Conservation (phyloP, 768 basidiomycete genomes). For the Tricholoma sp. region DNA sequence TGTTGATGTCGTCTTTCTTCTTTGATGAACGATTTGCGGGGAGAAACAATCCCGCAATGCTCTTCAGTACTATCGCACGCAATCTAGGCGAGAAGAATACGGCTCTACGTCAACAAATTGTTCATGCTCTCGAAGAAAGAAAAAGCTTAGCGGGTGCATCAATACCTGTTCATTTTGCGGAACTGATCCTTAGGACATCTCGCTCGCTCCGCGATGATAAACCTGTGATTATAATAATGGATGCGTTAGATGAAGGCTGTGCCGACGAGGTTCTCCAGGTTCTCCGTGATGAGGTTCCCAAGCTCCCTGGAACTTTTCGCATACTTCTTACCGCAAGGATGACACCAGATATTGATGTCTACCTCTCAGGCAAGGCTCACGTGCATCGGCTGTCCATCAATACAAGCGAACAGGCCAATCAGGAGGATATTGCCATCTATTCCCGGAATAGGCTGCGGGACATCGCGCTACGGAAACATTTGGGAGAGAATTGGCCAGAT, state of each 20-base stretch:
- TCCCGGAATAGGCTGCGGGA: slow-evolving; percentile 7
- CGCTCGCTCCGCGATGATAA: not conserved
- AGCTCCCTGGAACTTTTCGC: slow-evolving; percentile 12
- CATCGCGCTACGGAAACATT: slow-evolving; percentile 3
- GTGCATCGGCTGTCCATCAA: slow-evolving; percentile 3
- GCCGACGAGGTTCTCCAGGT: slow-evolving; percentile 11
- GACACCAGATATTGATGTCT: slow-evolving; percentile 3
- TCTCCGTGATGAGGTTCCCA: slow-evolving; percentile 12
- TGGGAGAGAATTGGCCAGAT: slow-evolving; percentile 2
- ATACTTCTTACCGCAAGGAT: slow-evolving; percentile 18
- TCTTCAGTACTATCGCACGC: slow-evolving; percentile 15
- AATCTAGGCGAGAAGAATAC: slow-evolving; percentile 9
- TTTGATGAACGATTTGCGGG: slow-evolving; percentile 12
- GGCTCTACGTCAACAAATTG: slow-evolving; percentile 8
- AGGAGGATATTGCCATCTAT: slow-evolving; percentile 14
- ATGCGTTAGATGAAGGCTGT: slow-evolving; percentile 19
- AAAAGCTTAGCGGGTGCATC: slow-evolving; percentile 6
- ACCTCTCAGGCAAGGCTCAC: slow-evolving; percentile 3
- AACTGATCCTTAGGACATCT: slow-evolving; percentile 10
- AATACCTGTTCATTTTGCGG: slow-evolving; percentile 11
- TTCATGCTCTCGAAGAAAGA: slow-evolving; percentile 6
- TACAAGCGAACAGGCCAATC: slow-evolving; percentile 9
- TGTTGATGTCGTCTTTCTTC: slow-evolving; percentile 17
- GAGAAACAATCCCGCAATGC: slow-evolving; percentile 7
- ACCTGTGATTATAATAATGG: slow-evolving; percentile 14